These are phyloP conservation scores for Neostapfia colusana DNA, from an alignment of 176 grass and related monocot species.

Conservation along the genomic window DNA sequence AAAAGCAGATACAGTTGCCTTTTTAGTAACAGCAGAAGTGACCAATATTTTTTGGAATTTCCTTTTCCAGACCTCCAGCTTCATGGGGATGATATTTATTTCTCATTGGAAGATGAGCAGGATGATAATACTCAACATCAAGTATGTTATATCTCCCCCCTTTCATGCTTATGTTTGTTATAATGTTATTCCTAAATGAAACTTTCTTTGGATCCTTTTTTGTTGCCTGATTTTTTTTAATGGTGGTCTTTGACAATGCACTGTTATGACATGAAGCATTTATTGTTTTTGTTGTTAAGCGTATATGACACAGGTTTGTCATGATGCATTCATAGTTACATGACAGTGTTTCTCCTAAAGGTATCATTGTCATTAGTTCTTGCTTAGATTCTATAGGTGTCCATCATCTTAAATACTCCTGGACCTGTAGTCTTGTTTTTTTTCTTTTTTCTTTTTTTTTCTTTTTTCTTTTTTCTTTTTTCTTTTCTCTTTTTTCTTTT, in stretches of 20 bases:
- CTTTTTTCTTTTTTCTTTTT: too few species aligned
- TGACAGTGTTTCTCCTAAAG: constrained; percentile 14
- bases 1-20: neutral
- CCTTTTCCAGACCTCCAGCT: constrained; percentile 80
- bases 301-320: neutral
- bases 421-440: too few species aligned
- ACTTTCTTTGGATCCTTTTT: neutral
- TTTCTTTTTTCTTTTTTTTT: too few species aligned
- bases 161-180: constrained; percentile 15
- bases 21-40: neutral
- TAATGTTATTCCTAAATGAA: neutral
- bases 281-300: neutral
- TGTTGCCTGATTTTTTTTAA: neutral
- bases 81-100: constrained; percentile 97
- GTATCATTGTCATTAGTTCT: neutral
- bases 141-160: constrained; percentile 48
- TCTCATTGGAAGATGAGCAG: constrained; percentile 79
- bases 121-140: constrained; percentile 76
- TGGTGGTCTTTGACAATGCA: neutral
- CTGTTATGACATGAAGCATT: neutral
- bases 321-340: neutral
- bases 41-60: constrained; percentile 17
- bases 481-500: too few species aligned
- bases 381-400: neutral
- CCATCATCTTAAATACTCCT: constrained; percentile 3